A percentile compares a stretch with the other conserved stretches of the same genome.
Conservation (phyloP, 2,329 filamentous ascomycete genomes). For the Colletotrichum navitas region DNA sequence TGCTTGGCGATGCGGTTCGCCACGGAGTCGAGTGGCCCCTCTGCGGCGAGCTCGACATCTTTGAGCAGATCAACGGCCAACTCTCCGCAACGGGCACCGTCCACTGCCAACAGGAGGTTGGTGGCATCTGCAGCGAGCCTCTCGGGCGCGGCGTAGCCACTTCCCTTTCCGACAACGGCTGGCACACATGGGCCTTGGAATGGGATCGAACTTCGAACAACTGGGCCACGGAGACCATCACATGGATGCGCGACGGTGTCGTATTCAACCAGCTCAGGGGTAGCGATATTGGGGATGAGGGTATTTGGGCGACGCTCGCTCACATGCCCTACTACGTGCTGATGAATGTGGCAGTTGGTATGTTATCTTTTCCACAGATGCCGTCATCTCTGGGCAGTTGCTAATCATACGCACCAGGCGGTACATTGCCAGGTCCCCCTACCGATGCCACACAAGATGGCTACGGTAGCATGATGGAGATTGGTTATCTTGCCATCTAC, state of each 20-base stretch:
- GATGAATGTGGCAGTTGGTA: slow-evolving; percentile 68
- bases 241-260: slow-evolving; percentile 62
- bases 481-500: slow-evolving; percentile 63
- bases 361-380: slow-evolving; percentile 45
- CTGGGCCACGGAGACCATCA: slow-evolving; percentile 63
- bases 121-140: slow-evolving; percentile 66
- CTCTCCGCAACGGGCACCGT: slow-evolving; percentile 61
- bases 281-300: slow-evolving; percentile 57
- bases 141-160: slow-evolving; percentile 55
- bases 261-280: slow-evolving; percentile 60
- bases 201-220: slow-evolving; percentile 61
- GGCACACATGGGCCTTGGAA: slow-evolving; percentile 64
- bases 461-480: slow-evolving; percentile 63
- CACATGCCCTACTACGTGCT: slow-evolving; percentile 65
- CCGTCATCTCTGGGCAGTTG: not conserved
- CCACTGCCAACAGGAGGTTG: slow-evolving; percentile 61
- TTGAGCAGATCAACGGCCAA: slow-evolving; percentile 67
- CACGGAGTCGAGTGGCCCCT: slow-evolving; percentile 63
- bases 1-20: slow-evolving; percentile 64
- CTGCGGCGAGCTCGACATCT: slow-evolving; percentile 69
- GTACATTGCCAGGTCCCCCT: slow-evolving; percentile 57
- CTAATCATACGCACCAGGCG: slow-evolving; percentile 16
- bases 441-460: slow-evolving; percentile 60
- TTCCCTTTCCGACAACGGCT: slow-evolving; percentile 55
- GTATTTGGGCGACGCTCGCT: slow-evolving; percentile 63